These are phyloP conservation scores for Smallanthus sonchifolius DNA, from an alignment of 129 eudicot species.

Conservation along the genomic window DNA sequence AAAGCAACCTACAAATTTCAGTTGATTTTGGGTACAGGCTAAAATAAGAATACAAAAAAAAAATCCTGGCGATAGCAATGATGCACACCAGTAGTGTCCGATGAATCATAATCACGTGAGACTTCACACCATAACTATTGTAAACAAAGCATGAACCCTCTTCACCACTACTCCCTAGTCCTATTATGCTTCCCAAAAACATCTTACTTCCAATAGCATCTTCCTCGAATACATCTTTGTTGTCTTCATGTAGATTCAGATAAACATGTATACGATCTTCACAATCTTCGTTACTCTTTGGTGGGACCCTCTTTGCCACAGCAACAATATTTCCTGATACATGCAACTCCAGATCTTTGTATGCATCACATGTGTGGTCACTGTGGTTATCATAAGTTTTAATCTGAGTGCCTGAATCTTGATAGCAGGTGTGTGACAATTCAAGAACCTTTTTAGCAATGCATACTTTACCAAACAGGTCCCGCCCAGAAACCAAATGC, in stretches of 20 bases:
- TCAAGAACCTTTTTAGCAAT: slow-evolving; percentile 50
- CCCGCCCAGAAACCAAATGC: slow-evolving; percentile 84
- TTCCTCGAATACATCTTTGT: slow-evolving; percentile 23
- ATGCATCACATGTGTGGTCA: slow-evolving; percentile 50
- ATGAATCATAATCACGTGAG: slow-evolving; percentile 82
- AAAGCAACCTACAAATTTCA: not conserved
- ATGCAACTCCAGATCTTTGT: slow-evolving; percentile 75
- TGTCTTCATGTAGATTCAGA: slow-evolving; percentile 47
- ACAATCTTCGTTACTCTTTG: slow-evolving; percentile 41
- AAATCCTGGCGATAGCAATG: not conserved
- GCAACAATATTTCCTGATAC: slow-evolving; percentile 79
- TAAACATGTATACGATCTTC: slow-evolving; percentile 66
- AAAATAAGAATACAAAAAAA: not conserved
- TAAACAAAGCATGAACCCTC: slow-evolving; percentile 75
- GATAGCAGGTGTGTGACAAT: slow-evolving; percentile 39
- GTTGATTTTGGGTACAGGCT: not conserved
- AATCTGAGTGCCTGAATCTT: slow-evolving; percentile 7
- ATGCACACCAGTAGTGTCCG: slow-evolving; percentile 75
- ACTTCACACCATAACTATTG: slow-evolving; percentile 48
- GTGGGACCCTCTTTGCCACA: slow-evolving; percentile 68
- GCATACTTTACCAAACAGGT: slow-evolving; percentile 83
- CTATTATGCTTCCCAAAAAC: slow-evolving; percentile 69
- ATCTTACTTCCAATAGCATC: slow-evolving; percentile 36
- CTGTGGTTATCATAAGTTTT: not conserved
- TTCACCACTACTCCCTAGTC: slow-evolving; percentile 72